Evolutionary conservation across 1,284 basidiomycete genomes (phyloP).

Genomic region (Ceratobasidium papillatum): DNA sequence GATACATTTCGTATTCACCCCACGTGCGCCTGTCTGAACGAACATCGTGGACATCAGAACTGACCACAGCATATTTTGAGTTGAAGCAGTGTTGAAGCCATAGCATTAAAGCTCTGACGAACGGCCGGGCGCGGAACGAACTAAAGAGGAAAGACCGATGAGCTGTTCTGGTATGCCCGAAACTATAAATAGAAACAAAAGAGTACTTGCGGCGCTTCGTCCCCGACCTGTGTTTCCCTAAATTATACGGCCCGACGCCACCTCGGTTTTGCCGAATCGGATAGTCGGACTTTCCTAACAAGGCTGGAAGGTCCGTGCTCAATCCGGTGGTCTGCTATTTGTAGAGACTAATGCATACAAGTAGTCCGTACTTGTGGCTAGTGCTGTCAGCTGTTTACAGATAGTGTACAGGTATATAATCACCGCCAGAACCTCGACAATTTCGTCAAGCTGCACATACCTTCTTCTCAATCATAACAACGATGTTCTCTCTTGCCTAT

Average conservation of each 20-base stretch:
- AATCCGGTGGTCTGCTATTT: neutral
- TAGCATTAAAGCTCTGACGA: too few relatives aligned
- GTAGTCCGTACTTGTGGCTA: neutral
- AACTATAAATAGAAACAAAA: neutral
- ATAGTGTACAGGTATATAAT: neutral
- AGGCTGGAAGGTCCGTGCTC: neutral
- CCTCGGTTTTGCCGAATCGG: neutral
- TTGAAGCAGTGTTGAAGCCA: too few relatives aligned
- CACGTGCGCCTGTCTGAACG: too few relatives aligned
- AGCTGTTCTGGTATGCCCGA: neutral
- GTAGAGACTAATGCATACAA: neutral
- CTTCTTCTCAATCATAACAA: neutral
- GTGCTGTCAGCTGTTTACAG: neutral
- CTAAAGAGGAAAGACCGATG: neutral
- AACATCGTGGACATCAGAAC: too few relatives aligned
- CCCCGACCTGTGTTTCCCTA: neutral
- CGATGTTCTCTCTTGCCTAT: slow-evolving; percentile 6
- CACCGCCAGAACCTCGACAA: too few relatives aligned
- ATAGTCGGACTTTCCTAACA: neutral
- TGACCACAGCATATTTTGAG: too few relatives aligned
- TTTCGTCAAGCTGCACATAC: neutral
- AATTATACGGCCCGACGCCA: neutral
- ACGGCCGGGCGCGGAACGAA: neutral
- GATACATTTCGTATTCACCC: too few relatives aligned
- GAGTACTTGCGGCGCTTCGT: neutral